Evolutionary conservation across 176 grass and related monocot species (phyloP), one percentile per base, ranked within the genome.

Genomic region (Tillandsia fasciculata): DNA sequence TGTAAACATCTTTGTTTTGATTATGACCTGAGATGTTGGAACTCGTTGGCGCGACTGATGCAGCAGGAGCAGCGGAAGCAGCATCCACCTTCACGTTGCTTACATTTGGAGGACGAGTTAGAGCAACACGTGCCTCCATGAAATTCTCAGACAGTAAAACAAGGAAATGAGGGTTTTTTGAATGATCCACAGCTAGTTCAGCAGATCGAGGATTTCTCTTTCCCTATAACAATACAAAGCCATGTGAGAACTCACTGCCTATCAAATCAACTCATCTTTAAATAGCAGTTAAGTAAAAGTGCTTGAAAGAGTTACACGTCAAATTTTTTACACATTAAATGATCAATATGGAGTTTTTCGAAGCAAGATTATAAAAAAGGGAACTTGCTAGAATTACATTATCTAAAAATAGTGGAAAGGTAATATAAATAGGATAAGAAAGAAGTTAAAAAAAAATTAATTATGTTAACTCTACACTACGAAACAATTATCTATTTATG

Each of bases 121-220:
- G 81, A 74, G 94, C 94, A 12, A 69, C 75, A 52, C 82, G 77
- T 17, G 89, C 90, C 75, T 99, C 94, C 63, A 79, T 78, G 74
- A 99, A 99, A 85, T 82, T 88, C 26, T 99, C 94, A 63, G 94
- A 99, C 13, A 90, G 75, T 70, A 99, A 77, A 73, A 99, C 77
- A 75, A 99, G 84, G 71, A 87, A 86, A 51, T 93, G 79, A 49
- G 79, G 71, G 50, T 93, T 82, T 80, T 85, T 99, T 11, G 82
- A 47, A 73, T 86, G 81, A 77, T 99, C 84, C 67, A 90, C 77
- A 73, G 87, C 67, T 77, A 86, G 80, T 69, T 93, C 87, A 69
- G 74, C 72, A 65, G 79, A 73, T 68, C 80, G 81, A 88, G 87
- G 79, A 77, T 89, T 91, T 72, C 72, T 81, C 79, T 90, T 99